Evolutionary conservation across 2,329 filamentous ascomycete genomes (phyloP).

Genomic region (Penicillium sp.): DNA sequence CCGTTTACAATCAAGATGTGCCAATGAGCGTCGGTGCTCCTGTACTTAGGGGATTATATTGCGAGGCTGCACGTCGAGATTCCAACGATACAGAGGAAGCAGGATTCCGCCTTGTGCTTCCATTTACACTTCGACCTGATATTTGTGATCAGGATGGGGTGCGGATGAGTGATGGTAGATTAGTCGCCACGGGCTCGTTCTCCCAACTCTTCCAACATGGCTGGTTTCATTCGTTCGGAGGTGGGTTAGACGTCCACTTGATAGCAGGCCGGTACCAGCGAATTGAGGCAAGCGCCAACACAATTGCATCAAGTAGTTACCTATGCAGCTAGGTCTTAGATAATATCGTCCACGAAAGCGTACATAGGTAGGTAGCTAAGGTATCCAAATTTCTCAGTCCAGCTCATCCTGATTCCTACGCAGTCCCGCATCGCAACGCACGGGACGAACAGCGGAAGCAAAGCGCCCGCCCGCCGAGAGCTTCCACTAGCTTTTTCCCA

Average conservation of each 20-base stretch:
- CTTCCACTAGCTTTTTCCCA: slow-evolving; percentile 11
- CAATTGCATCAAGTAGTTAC: too few relatives aligned
- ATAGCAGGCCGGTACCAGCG: too few relatives aligned
- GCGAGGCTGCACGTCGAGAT: slow-evolving; percentile 23
- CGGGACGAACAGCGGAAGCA: not conserved
- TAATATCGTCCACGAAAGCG: too few relatives aligned
- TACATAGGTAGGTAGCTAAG: too few relatives aligned
- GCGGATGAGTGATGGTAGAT: slow-evolving; percentile 8
- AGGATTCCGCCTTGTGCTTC: slow-evolving; percentile 29
- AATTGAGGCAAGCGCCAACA: too few relatives aligned
- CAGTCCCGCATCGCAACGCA: too few relatives aligned
- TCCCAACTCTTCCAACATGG: slow-evolving; percentile 38
- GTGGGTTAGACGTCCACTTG: too few relatives aligned
- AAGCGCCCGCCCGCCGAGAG: slow-evolving; percentile 11
- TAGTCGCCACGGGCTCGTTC: slow-evolving; percentile 3
- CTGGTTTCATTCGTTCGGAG: slow-evolving; percentile 19
- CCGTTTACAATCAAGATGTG: too few relatives aligned
- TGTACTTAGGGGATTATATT: slow-evolving; percentile 22
- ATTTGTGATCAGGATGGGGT: slow-evolving; percentile 20
- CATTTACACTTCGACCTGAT: slow-evolving; percentile 10
- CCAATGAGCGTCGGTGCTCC: not conserved
- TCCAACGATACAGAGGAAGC: slow-evolving; percentile 26
- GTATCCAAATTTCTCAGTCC: too few relatives aligned
- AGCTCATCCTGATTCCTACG: too few relatives aligned
- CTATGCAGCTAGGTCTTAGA: too few relatives aligned